Percentiles rank a stretch among this genome's conserved stretches.
These are phyloP conservation scores for Picochlorum sp. DNA, from an alignment of 139 green algal genomes.

Conservation along the genomic window DNA sequence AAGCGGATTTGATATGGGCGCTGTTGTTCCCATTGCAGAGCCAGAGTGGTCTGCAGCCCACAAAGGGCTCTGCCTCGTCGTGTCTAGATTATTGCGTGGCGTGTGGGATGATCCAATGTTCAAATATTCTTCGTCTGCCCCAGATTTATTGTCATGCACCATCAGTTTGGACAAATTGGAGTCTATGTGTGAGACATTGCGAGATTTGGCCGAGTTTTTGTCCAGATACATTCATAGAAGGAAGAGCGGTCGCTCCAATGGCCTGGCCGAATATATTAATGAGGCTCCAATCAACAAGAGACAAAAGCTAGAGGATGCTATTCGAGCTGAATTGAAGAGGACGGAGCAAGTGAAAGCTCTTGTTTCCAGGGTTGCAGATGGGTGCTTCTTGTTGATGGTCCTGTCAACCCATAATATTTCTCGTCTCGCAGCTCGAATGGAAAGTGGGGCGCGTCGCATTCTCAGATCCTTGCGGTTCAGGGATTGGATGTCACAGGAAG, in stretches of 20 bases:
- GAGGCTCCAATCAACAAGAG: slow-evolving; percentile 42
- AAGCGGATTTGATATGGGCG: slow-evolving; percentile 61
- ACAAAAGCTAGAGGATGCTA: slow-evolving; percentile 56
- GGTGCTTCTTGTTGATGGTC: slow-evolving; percentile 44
- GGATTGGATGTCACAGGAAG: slow-evolving; percentile 47
- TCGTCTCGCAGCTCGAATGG: slow-evolving; percentile 44
- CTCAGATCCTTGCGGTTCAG: slow-evolving; percentile 30
- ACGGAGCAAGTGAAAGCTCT: slow-evolving; percentile 37
- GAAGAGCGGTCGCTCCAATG: slow-evolving; percentile 2
- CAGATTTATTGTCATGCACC: slow-evolving; percentile 5
- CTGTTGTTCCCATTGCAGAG: slow-evolving; percentile 49
- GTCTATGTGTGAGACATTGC: slow-evolving; percentile 46
- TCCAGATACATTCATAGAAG: slow-evolving; percentile 26
- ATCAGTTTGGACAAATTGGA: slow-evolving; percentile 21
- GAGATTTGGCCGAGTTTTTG: slow-evolving; percentile 50
- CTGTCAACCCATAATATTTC: slow-evolving; percentile 32
- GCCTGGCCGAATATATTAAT: not conserved
- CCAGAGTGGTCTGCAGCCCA: slow-evolving; percentile 71
- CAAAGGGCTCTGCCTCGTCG: slow-evolving; percentile 66
- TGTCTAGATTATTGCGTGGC: slow-evolving; percentile 58
- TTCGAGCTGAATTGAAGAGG: slow-evolving; percentile 54
- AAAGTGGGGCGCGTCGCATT: slow-evolving; percentile 10
- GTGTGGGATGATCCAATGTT: slow-evolving; percentile 67
- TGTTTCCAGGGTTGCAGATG: slow-evolving; percentile 45
- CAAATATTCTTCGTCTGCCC: not conserved